A percentile compares a stretch with the other conserved stretches of the same genome.
phyloP scores from a whole-genome alignment of 768 basidiomycete genomes.

The Cyclocybe cylindracea region DNA sequence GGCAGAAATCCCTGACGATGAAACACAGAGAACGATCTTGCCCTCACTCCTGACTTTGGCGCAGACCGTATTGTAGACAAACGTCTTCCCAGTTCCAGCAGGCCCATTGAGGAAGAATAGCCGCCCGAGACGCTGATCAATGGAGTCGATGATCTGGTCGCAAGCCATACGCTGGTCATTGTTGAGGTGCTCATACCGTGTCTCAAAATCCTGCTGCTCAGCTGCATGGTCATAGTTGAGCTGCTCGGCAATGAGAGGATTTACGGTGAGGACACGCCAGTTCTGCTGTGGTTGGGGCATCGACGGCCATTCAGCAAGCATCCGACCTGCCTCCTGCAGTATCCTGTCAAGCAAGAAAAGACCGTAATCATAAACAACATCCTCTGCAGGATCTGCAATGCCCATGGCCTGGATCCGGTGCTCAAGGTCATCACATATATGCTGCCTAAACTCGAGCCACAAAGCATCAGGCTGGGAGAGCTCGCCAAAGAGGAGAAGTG shows the following conservation, averaged over 20 bases:
- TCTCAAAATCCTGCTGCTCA: not conserved
- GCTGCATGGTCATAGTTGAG: constrained; percentile 21
- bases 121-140: constrained; percentile 17
- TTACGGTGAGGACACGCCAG: constrained; percentile 22
- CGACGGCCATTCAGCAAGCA: constrained; percentile 22
- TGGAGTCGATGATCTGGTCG: constrained; percentile 27
- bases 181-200: constrained; percentile 6
- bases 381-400: constrained; percentile 18
- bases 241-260: constrained; percentile 31
- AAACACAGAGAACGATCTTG: constrained; percentile 44
- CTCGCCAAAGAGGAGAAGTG: constrained; percentile 18
- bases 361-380: constrained; percentile 41
- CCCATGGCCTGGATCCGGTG: not conserved
- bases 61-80: constrained; percentile 38
- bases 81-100: constrained; percentile 50
- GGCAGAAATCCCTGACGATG: constrained; percentile 52
- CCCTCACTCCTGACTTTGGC: constrained; percentile 25
- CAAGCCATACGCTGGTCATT: constrained; percentile 27
- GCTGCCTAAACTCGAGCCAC: constrained; percentile 33
- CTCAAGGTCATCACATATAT: constrained; percentile 45
- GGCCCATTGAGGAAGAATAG: constrained; percentile 44
- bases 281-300: constrained; percentile 28
- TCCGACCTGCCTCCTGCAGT: constrained; percentile 21
- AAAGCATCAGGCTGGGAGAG: constrained; percentile 32
- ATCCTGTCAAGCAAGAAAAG: constrained; percentile 36